Evolutionary conservation across 495 filamentous ascomycete species (phyloP).

Genomic region (Entonaema liquescens): DNA sequence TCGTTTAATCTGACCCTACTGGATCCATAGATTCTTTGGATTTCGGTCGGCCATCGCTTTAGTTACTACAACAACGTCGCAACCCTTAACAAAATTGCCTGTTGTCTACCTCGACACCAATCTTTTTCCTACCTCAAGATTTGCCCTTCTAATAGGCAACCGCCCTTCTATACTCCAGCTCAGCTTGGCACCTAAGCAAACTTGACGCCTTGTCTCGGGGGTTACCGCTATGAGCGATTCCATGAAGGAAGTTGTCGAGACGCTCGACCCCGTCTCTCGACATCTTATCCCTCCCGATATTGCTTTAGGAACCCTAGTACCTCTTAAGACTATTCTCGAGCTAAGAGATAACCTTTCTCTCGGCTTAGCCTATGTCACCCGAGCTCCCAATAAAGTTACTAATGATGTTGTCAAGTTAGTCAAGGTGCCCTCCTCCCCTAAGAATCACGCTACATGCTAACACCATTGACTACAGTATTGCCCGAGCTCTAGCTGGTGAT

Average conservation of each 20-base stretch:
- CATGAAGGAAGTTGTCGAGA: constrained; percentile 46
- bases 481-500: constrained; percentile 34
- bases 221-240: constrained; percentile 47
- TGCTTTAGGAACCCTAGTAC: constrained; percentile 52
- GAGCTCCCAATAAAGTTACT: constrained; percentile 60
- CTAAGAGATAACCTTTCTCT: constrained; percentile 56
- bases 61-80: constrained; percentile 8
- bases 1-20: constrained; percentile 3
- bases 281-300: constrained; percentile 41
- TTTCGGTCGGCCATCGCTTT: constrained; percentile 3
- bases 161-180: neutral
- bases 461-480: constrained; percentile 26
- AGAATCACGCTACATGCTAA: constrained; percentile 17
- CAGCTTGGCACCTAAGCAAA: constrained; percentile 6
- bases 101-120: neutral
- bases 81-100: neutral
- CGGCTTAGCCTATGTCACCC: constrained; percentile 61
- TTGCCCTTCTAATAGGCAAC: neutral
- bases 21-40: constrained; percentile 12
- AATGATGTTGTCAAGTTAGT: constrained; percentile 63
- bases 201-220: constrained; percentile 36
- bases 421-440: constrained; percentile 15
- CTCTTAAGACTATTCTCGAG: constrained; percentile 66
- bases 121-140: constrained; percentile 5
- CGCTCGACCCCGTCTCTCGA: constrained; percentile 45